These are phyloP conservation scores for Rhodomyrtus psidioides DNA, from an alignment of 441 rosid species.

Conservation along the genomic window DNA sequence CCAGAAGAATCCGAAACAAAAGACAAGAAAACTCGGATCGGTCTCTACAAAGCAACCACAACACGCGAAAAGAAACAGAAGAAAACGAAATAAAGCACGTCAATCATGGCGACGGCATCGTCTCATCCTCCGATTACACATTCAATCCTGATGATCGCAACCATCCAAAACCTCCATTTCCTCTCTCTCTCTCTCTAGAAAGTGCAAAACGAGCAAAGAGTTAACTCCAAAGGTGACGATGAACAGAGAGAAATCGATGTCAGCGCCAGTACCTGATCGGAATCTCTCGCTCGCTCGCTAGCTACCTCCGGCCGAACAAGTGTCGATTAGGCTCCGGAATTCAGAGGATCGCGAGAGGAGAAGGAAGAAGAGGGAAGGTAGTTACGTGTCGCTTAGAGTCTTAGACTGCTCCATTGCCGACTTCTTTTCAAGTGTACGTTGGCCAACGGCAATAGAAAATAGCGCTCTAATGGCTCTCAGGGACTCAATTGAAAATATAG, in stretches of 20 bases:
- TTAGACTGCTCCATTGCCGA: background rate
- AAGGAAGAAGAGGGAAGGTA: background rate
- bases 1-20: background rate
- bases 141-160: background rate
- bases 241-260: background rate
- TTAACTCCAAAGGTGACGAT: background rate
- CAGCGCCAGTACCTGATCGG: background rate
- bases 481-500: too few relatives aligned
- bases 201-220: background rate
- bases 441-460: background rate
- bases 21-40: background rate
- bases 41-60: background rate
- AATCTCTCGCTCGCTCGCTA: background rate
- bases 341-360: background rate
- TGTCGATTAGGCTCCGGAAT: background rate
- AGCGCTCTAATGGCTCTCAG: background rate
- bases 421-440: background rate
- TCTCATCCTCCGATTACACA: background rate
- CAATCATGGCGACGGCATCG: background rate
- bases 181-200: background rate
- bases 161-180: background rate
- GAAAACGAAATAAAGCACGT: background rate
- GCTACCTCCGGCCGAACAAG: background rate
- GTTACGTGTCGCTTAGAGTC: background rate
- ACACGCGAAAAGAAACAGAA: background rate